A percentile compares a stretch with the other conserved stretches of the same genome.
Evolutionary conservation across 1,284 basidiomycete species (phyloP).

Genomic region (Takashimella koratensis): DNA sequence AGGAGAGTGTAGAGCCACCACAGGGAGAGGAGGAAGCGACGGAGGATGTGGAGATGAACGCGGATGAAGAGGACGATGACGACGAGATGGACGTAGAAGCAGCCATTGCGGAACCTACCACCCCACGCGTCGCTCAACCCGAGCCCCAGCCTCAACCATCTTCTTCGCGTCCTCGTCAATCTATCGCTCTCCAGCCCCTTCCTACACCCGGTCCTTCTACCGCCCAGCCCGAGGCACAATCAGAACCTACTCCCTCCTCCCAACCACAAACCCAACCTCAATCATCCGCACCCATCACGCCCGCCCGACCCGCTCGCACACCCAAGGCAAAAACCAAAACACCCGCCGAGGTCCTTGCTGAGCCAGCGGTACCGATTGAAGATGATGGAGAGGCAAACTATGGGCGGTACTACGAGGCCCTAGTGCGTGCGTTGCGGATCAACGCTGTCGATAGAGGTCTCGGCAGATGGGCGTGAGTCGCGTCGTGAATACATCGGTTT

Average conservation of each 20-base stretch:
- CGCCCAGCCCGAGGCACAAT: too few relatives aligned
- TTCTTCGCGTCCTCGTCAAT: neutral
- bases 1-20: neutral
- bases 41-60: neutral
- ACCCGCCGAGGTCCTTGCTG: slow-evolving; percentile 14
- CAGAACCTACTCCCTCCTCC: too few relatives aligned
- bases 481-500: too few relatives aligned
- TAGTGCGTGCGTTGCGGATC: slow-evolving; percentile 38
- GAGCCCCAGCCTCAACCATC: neutral
- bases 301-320: neutral
- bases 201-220: neutral
- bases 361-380: slow-evolving; percentile 18
- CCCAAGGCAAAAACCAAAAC: slow-evolving; percentile 1
- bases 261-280: neutral
- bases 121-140: neutral
- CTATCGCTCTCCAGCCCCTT: neutral
- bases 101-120: neutral
- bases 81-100: neutral
- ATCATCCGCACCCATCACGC: neutral
- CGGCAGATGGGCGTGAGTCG: slow-evolving; percentile 44
- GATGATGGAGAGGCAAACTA: slow-evolving; percentile 27
- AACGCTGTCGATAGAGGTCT: slow-evolving; percentile 37
- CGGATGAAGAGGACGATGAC: neutral
- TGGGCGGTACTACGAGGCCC: slow-evolving; percentile 38
- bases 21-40: neutral